These are phyloP conservation scores for baker's yeast (Saccharomyces cerevisiae) DNA, from an alignment of 805 yeast genomes.

Conservation along the genomic window DNA sequence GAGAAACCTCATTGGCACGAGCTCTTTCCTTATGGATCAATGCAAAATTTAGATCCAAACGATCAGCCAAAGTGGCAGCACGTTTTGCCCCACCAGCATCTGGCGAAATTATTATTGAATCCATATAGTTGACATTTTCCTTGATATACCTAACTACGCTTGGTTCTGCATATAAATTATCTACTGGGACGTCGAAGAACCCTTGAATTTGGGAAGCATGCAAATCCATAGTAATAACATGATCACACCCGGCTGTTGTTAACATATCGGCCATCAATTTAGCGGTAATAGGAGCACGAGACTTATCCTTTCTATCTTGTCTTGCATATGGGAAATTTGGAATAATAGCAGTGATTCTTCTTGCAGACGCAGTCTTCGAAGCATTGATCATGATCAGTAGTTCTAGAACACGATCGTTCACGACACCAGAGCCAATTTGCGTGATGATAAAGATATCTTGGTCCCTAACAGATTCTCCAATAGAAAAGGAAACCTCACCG, in stretches of 20 bases:
- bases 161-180: constrained; percentile 78
- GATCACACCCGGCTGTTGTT: constrained; percentile 79
- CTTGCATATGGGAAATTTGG: constrained; percentile 86
- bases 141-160: constrained; percentile 66
- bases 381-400: constrained; percentile 72
- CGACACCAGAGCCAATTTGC: constrained; percentile 72
- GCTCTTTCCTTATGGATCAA: constrained; percentile 80
- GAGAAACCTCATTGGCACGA: constrained; percentile 72
- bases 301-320: constrained; percentile 79
- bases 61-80: constrained; percentile 79
- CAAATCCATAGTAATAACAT: constrained; percentile 78
- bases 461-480: constrained; percentile 77
- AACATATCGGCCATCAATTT: constrained; percentile 76
- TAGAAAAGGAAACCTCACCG: constrained; percentile 67
- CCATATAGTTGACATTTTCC: constrained; percentile 47
- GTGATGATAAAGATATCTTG: constrained; percentile 74
- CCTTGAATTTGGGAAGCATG: constrained; percentile 90
- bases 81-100: constrained; percentile 90
- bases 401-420: constrained; percentile 69
- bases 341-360: constrained; percentile 73
- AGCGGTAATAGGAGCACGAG: constrained; percentile 80
- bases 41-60: constrained; percentile 71
- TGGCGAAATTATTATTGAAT: constrained; percentile 74
- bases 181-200: constrained; percentile 75
- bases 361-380: constrained; percentile 73